A percentile compares a stretch with the other conserved stretches of the same genome.
These are phyloP conservation scores for Epichloe elymi DNA, from an alignment of 2,329 filamentous ascomycete species.

Conservation along the genomic window DNA sequence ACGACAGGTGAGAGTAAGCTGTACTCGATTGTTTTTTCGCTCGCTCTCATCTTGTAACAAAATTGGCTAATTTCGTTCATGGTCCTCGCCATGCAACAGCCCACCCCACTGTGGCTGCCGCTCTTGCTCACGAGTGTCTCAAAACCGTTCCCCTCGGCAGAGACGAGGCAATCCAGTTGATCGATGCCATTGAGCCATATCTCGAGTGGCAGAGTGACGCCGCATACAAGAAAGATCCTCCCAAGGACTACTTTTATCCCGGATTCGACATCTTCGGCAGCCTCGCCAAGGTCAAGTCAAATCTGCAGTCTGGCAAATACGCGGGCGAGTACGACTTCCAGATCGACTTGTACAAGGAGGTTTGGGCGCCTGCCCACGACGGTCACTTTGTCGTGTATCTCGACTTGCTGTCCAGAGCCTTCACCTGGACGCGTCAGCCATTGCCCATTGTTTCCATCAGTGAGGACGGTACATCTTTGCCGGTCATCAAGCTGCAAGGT, in stretches of 20 bases:
- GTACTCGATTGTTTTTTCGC: neutral
- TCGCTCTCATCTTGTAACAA: neutral
- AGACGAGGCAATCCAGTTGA: constrained; percentile 20
- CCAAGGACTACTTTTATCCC: constrained; percentile 34
- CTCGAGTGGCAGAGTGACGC: constrained; percentile 35
- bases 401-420: constrained; percentile 7
- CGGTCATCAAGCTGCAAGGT: constrained; percentile 12
- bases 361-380: constrained; percentile 42
- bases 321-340: constrained; percentile 42
- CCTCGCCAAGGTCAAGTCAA: constrained; percentile 31
- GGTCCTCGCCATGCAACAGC: constrained; percentile 8
- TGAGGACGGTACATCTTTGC: constrained; percentile 15
- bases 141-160: constrained; percentile 25
- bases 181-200: constrained; percentile 27
- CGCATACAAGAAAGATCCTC: constrained; percentile 37
- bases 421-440: constrained; percentile 6
- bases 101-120: constrained; percentile 22
- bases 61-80: neutral
- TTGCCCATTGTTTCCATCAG: constrained; percentile 27
- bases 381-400: constrained; percentile 38
- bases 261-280: constrained; percentile 32
- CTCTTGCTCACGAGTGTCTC: constrained; percentile 24
- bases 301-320: constrained; percentile 28
- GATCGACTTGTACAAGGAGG: constrained; percentile 36
- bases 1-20: neutral